Evolutionary conservation across 2,329 filamentous ascomycete genomes (phyloP).

Genomic region (Neocucurbitaria cava): DNA sequence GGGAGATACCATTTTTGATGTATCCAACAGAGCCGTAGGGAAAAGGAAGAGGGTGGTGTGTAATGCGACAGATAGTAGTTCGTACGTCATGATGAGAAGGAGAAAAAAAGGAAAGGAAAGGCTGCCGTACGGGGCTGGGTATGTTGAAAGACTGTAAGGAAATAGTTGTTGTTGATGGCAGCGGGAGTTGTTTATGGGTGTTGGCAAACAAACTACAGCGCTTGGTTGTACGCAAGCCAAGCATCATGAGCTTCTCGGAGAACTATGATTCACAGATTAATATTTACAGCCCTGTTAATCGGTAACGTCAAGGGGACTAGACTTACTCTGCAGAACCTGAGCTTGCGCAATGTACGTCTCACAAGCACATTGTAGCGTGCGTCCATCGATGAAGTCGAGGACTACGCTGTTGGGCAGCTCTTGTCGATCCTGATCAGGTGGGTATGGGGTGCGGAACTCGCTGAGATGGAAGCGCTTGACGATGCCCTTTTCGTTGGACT

Average conservation of each 20-base stretch:
- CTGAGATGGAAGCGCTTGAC: constrained; percentile 84
- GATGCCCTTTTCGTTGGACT: constrained; percentile 67
- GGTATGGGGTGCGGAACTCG: constrained; percentile 79
- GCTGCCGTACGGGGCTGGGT: too few relatives aligned
- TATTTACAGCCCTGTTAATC: background rate
- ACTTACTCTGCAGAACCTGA: constrained; percentile 47
- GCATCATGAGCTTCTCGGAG: constrained; percentile 48
- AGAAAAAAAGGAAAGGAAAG: too few relatives aligned
- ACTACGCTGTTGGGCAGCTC: constrained; percentile 87
- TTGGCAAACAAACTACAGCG: too few relatives aligned
- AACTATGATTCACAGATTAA: constrained; percentile 35
- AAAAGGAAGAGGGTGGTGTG: too few relatives aligned
- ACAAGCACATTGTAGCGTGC: constrained; percentile 67
- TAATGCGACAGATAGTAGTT: too few relatives aligned
- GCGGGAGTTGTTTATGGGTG: too few relatives aligned
- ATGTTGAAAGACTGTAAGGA: too few relatives aligned
- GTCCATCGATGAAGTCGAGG: constrained; percentile 67
- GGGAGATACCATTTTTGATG: too few relatives aligned
- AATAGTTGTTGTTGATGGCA: too few relatives aligned
- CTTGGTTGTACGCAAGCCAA: constrained; percentile 44
- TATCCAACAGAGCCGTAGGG: too few relatives aligned
- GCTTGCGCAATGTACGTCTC: constrained; percentile 44
- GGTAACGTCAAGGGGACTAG: background rate
- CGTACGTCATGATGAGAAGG: too few relatives aligned
- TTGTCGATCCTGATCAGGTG: constrained; percentile 89